Percentiles rank a stretch among this genome's conserved stretches.
phyloP scores from a whole-genome alignment of 345 rosid species.

The Limnanthes douglasii region DNA sequence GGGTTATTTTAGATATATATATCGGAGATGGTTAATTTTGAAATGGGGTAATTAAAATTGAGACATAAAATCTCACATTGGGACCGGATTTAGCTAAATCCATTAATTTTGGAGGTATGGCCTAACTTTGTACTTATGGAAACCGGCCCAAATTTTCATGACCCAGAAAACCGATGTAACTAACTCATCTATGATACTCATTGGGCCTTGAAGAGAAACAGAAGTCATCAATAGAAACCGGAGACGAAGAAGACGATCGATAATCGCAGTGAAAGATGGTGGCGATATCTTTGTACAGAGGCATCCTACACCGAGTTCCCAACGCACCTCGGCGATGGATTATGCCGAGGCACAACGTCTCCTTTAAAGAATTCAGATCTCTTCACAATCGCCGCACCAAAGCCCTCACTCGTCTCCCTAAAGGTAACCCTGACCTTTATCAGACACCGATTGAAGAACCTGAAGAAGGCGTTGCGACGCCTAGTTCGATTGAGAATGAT shows the following conservation, averaged over 20 bases:
- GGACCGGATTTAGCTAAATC: no score
- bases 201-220: no score
- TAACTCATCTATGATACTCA: no score
- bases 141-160: no score
- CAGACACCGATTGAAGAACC: slow-evolving; percentile 3
- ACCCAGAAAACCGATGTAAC: no score
- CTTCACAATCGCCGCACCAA: slow-evolving; percentile 50
- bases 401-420: slow-evolving; percentile 37
- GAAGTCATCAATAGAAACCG: no score
- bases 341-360: slow-evolving; percentile 43
- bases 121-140: no score
- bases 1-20: no score
- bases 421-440: slow-evolving; percentile 9
- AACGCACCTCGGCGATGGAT: slow-evolving; percentile 70
- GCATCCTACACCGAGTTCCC: slow-evolving; percentile 75
- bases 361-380: slow-evolving; percentile 47
- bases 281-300: slow-evolving; percentile 83
- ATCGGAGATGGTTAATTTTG: no score
- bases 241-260: slow-evolving; percentile 7
- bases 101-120: no score
- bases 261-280: slow-evolving; percentile 30
- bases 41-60: no score
- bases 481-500: slow-evolving; percentile 9
- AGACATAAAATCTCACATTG: no score
- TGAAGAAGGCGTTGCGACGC: background rate